Evolutionary conservation across 768 basidiomycete species (phyloP).

Genomic region (Mycena crocata): DNA sequence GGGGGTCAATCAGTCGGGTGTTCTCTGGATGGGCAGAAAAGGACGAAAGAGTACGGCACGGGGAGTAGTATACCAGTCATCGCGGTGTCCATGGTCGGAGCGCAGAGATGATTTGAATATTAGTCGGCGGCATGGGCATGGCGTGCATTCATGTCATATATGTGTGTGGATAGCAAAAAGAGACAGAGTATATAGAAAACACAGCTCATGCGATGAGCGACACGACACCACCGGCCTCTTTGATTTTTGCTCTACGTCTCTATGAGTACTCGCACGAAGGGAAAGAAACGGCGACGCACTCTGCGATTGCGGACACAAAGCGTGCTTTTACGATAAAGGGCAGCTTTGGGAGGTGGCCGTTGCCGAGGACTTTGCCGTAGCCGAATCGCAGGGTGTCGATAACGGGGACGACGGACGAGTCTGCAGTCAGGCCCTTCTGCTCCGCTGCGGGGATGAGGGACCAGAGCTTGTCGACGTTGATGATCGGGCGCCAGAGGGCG

Average conservation of each 20-base stretch:
- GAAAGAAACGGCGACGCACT: constrained; percentile 58
- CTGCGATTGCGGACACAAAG: constrained; percentile 89
- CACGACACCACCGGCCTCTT: constrained; percentile 95
- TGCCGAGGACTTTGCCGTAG: constrained; percentile 95
- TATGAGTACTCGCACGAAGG: background rate
- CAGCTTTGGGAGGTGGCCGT: constrained; percentile 90
- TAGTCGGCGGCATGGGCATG: constrained; percentile 3
- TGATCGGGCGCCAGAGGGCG: constrained; percentile 90
- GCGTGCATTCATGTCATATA: constrained; percentile 32
- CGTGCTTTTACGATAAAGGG: constrained; percentile 99
- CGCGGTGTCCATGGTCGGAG: too few species aligned
- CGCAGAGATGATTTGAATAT: too few species aligned
- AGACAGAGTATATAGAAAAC: constrained; percentile 43
- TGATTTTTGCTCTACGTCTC: constrained; percentile 74
- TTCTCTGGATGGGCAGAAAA: too few species aligned
- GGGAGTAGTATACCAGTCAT: too few species aligned
- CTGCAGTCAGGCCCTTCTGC: constrained; percentile 79
- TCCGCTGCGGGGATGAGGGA: constrained; percentile 87
- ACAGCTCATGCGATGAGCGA: constrained; percentile 84
- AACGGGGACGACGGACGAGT: constrained; percentile 91
- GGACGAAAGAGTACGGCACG: background rate
- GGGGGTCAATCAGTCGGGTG: too few species aligned
- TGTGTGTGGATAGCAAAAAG: too few species aligned
- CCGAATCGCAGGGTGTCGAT: constrained; percentile 88
- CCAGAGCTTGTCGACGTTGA: constrained; percentile 99